Base-by-base conservation (phyloP, 192 early-diverging fungal genomes). In the Mortierella claussenii region DNA sequence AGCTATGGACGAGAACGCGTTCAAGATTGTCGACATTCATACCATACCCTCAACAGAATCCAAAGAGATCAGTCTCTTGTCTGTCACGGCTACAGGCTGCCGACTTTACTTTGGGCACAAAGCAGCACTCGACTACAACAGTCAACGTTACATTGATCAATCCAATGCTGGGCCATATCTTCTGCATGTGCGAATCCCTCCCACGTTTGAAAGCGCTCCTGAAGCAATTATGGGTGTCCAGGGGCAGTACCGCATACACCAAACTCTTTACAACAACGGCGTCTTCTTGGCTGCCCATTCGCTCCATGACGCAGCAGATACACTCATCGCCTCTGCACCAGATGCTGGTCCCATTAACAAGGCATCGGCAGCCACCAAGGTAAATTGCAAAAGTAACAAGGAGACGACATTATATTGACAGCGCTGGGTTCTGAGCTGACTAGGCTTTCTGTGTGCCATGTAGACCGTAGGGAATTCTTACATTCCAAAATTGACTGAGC, bases 11-110 rank as follows among this genome's bases (percentile, higher is more conserved):
- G 73, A 76, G 11, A 62, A 12, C 28, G 40, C n/a, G 0, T 92
- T 94, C 66, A 84, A 86, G 55, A 89, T 96, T 28, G 79, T 89
- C n/a, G 89, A 92, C 12, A 82, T 97, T 40, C 90, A 96, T 56
- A 78, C 86, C 7, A 87, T 94, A 20, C 83, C 88, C 1, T 47
- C 60, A 7, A 43, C 60, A 9, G 94, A 96, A 65, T 93, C 93
- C 8, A 86, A 82, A 18, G 65, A 73, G 0, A 65, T 96, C 45
- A 83, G 89, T 43, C 75, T 95, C n/a, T 86, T 98, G 9, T 93
- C 90, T 4, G 68, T 97, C 43, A 94, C 94, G 1, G 81, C 91
- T 45, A 87, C 88, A 13, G 94, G 93, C 20, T 83, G 85, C 37
- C 88, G 95, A 18, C 70, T 96, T 17, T 95, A 93, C 57, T 93